Evolutionary conservation across 2,329 filamentous ascomycete species (phyloP).

Genomic region (Hymenoscyphus occultus): DNA sequence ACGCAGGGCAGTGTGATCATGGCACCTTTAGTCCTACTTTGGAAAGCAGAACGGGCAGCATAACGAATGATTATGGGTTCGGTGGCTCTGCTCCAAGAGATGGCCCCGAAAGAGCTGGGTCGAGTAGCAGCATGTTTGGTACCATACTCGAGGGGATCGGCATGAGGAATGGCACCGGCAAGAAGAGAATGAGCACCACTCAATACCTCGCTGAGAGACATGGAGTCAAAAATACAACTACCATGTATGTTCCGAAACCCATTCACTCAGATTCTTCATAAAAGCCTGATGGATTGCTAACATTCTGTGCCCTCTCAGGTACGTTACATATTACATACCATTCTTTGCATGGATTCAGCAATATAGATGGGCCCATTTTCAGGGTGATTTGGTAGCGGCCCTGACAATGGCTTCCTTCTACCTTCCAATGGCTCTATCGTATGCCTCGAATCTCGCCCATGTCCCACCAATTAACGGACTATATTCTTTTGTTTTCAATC

Average conservation of each 20-base stretch:
- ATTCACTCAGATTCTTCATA: not conserved
- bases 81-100: slow-evolving; percentile 24
- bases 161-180: slow-evolving; percentile 26
- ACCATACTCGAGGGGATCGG: slow-evolving; percentile 28
- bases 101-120: slow-evolving; percentile 15
- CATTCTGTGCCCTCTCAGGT: slow-evolving; percentile 49
- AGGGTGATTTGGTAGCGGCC: slow-evolving; percentile 83
- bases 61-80: slow-evolving; percentile 27
- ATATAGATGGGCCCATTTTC: slow-evolving; percentile 77
- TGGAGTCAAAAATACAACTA: slow-evolving; percentile 67
- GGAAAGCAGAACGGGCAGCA: slow-evolving; percentile 34
- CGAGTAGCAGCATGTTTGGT: slow-evolving; percentile 25
- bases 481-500: slow-evolving; percentile 91
- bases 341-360: slow-evolving; percentile 87
- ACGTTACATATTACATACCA: slow-evolving; percentile 89
- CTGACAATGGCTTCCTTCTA: slow-evolving; percentile 99
- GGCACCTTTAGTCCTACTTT: slow-evolving; percentile 74
- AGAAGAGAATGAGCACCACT: slow-evolving; percentile 69
- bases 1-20: slow-evolving; percentile 56
- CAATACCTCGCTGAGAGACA: slow-evolving; percentile 68
- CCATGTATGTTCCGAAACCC: slow-evolving; percentile 58
- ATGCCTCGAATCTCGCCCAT: slow-evolving; percentile 88
- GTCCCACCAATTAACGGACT: slow-evolving; percentile 90
- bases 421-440: slow-evolving; percentile 92
- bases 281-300: slow-evolving; percentile 16